Base-by-base conservation (phyloP, 2,329 filamentous ascomycete species). In the Cordyceps cicadae region DNA sequence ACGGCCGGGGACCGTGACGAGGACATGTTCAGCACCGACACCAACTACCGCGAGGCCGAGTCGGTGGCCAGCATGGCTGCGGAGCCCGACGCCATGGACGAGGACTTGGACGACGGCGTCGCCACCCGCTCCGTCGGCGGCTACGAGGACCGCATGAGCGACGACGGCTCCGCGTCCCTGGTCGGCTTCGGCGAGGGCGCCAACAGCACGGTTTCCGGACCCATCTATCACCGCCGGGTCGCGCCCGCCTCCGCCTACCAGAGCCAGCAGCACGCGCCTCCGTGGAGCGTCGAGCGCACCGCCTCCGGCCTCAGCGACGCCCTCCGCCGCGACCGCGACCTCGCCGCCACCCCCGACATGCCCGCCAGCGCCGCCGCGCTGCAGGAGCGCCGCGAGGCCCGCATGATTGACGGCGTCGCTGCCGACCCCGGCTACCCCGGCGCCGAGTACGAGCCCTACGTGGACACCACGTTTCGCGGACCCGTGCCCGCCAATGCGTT, bases 121-220 rank as follows among this genome's bases (percentile, higher is more conserved):
- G 52, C 61, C 19, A 76, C 71, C 39, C 77, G 76, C 17, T 83
- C 80, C 43, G 74, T 79, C 2, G 77, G 76, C 21, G 80, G 77
- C 4, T 82, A 76, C 62, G 81, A 84, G 63, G 89, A 90, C 65
- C 89, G 88, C 62, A 88, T 94, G 81, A 93, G 89, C 67, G 92
- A 96, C 67, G 91, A 96, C 68, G 88, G 87, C 8, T 87, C 86
- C 57, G 90, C 87, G 2, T 93, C 88, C 64, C 80, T 97, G 6
- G 93, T 97, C 11, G 93, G 89, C 0, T 97, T 97, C 67, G 93
- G 93, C 54, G 92, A 97, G 72, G 93, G 92, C 39, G 92, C 93
- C 11, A 90, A 88, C 66, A 91, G 88, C 71, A 91, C 91, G 5
- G 87, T 92, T 61, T 90, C 87, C 62, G 91, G 91, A 0, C 90